A percentile compares a stretch with the other conserved stretches of the same genome.
Evolutionary conservation across 495 filamentous ascomycete species (phyloP).

Genomic region (Penicillium canescens): DNA sequence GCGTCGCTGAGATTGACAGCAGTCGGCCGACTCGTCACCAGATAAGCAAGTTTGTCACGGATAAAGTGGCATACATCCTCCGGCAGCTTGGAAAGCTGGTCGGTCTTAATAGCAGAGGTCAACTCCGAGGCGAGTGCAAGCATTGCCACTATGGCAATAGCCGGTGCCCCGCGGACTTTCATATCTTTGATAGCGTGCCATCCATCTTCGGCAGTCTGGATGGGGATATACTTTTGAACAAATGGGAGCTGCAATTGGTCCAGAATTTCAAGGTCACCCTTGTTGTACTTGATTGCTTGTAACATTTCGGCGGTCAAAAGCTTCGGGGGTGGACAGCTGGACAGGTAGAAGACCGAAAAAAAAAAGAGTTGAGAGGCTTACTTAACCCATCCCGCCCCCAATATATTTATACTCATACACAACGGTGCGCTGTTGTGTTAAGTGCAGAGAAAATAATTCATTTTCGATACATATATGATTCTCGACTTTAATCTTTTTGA

Average conservation of each 20-base stretch:
- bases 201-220: conserved; percentile 75
- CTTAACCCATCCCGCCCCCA: conserved; percentile 4
- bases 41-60: conserved; percentile 71
- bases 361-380: conserved; percentile 7
- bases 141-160: conserved; percentile 95
- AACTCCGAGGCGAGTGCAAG: conserved; percentile 73
- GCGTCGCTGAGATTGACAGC: conserved; percentile 95
- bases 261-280: conserved; percentile 78
- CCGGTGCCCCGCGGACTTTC: conserved; percentile 91
- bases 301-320: conserved; percentile 48
- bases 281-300: conserved; percentile 83
- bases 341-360: not conserved
- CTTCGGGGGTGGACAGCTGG: not conserved
- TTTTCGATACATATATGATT: no score
- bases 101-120: conserved; percentile 17
- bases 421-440: no score
- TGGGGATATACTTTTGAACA: conserved; percentile 72
- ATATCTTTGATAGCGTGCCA: conserved; percentile 93
- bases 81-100: conserved; percentile 36
- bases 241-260: conserved; percentile 93
- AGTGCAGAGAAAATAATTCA: no score
- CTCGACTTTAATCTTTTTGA: no score
- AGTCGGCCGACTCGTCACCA: conserved; percentile 84
- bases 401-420: no score
- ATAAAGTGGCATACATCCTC: conserved; percentile 69